phyloP scores from a whole-genome alignment of 2,329 filamentous ascomycete genomes.

The Penicillium sp. region DNA sequence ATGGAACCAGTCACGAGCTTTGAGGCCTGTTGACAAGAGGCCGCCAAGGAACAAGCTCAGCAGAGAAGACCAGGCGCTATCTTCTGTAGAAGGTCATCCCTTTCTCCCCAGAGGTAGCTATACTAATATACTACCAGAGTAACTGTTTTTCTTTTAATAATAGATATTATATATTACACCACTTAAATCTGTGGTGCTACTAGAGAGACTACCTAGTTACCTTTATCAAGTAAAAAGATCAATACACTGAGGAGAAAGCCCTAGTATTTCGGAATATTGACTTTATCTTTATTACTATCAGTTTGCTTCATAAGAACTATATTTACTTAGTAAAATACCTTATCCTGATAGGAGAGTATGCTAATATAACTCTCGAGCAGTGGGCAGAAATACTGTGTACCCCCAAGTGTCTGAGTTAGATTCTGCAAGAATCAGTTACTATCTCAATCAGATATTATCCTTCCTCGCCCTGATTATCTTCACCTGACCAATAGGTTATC shows the following conservation, averaged over 20 bases:
- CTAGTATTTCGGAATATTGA: slow-evolving; percentile 79
- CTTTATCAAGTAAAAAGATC: slow-evolving; percentile 66
- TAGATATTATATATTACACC: slow-evolving; percentile 67
- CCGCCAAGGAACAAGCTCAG: too few species aligned
- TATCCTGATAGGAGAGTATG: slow-evolving; percentile 71
- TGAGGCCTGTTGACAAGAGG: too few species aligned
- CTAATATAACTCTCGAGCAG: slow-evolving; percentile 62
- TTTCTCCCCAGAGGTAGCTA: too few species aligned
- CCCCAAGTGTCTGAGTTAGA: slow-evolving; percentile 53
- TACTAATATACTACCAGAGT: slow-evolving; percentile 50
- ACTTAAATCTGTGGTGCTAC: slow-evolving; percentile 72
- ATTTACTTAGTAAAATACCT: slow-evolving; percentile 64
- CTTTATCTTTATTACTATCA: slow-evolving; percentile 71
- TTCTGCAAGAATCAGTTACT: too few species aligned
- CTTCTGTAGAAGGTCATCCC: too few species aligned
- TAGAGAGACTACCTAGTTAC: slow-evolving; percentile 77
- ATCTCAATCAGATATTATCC: too few species aligned
- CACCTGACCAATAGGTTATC: too few species aligned
- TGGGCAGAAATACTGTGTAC: slow-evolving; percentile 60
- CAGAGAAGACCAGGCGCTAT: too few species aligned
- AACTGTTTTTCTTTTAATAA: slow-evolving; percentile 64
- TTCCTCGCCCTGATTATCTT: too few species aligned
- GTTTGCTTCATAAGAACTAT: slow-evolving; percentile 69
- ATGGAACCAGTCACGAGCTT: too few species aligned
- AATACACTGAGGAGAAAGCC: slow-evolving; percentile 64